Base-by-base conservation (phyloP, 345 rosid genomes). In the Boechera retrofracta region DNA sequence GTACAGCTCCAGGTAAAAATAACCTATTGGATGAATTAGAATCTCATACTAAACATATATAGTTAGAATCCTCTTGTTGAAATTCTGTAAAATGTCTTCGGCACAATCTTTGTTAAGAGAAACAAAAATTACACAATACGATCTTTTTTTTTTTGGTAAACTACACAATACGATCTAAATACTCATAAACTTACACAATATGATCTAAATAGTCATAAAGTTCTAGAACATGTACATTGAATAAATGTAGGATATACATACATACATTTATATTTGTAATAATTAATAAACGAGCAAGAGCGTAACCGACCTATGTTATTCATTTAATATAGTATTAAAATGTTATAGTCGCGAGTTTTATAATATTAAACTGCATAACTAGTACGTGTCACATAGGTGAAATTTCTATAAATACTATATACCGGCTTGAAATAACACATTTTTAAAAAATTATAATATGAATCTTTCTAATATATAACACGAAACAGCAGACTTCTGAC, bases 231-330 rank as follows among this genome's bases (percentile, higher is more conserved):
- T 49, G 59, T 62, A 51, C 39, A n/a, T 49, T 28, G 41, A 29
- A 51, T 49, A 15, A 26, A 26, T 48, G 35, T 9, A 47, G 32
- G 4, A 41, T 1, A 21, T 21, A 21, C 24, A 21, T 21, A 21
- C 24, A 21, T 21, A 21, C 45, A 11, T 41, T 41, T 41, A 11
- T 29, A 10, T 16, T 15, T n/a, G n/a, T 53, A 38, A 24, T 51
- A 21, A 8, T 49, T 7, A 18, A 7, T 16, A 68, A 70, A 39
- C 42, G 52, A 73, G 5, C 36, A 31, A 31, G 5, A 49, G 62
- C 26, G 44, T 64, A 28, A 73, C 71, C 77, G 55, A 64, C 64
- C 56, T 53, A 31, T 71, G 49, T 51, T 38, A 28, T 52, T 29
- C 28, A 28, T 32, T 64, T 32, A 47, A 3, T 65, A 65, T 3